Base-by-base conservation (phyloP, 1,284 basidiomycete species). In the Exsudoporus floridanus region DNA sequence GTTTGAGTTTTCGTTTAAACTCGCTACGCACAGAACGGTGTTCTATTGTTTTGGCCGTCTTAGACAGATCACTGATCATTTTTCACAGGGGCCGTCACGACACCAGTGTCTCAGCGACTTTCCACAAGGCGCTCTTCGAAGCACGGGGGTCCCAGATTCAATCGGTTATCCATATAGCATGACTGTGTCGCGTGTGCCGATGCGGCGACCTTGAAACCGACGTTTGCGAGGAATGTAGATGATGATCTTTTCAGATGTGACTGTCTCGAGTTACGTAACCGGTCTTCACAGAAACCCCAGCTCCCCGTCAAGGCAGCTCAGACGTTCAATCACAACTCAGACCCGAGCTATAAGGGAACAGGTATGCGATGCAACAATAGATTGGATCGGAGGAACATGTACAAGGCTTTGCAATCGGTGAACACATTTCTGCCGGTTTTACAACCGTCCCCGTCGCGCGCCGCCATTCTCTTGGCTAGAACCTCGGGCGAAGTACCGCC, bases 381-480 rank as follows among this genome's bases (percentile, higher is more conserved):
- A 66, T 64, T 40, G 7, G 53, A 68, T 66, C 63, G 62, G 30
- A 52, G 37, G 25, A 34, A 36, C 13, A 28, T 38, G 19, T 18
- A 45, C 50, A 51, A 50, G 47, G 41, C 25, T 47, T 40, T 41
- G 35, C 46, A 40, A 49, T 27, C n/a, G 38, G 30, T 49, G 51
- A 48, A 45, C 40, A 23, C 28, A 28, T 36, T 30, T 45, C 36
- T 41, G 31, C 48, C 28, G 38, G 35, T 56, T 38, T 51, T 33
- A 41, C 31, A 28, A 52, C 65, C 65, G 63, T 44, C 28, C 63
- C 60, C 64, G 58, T 67, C 61, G 63, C 57, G 21, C 38, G 23
- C 40, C 42, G 49, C 43, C 37, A 13, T 18, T 38, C 48, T 23
- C 39, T 42, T 18, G 40, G n/a, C 14, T 37, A 27, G 30, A 53